Conservation (phyloP, 805 yeast genomes). For the Lachancea quebecensis region DNA sequence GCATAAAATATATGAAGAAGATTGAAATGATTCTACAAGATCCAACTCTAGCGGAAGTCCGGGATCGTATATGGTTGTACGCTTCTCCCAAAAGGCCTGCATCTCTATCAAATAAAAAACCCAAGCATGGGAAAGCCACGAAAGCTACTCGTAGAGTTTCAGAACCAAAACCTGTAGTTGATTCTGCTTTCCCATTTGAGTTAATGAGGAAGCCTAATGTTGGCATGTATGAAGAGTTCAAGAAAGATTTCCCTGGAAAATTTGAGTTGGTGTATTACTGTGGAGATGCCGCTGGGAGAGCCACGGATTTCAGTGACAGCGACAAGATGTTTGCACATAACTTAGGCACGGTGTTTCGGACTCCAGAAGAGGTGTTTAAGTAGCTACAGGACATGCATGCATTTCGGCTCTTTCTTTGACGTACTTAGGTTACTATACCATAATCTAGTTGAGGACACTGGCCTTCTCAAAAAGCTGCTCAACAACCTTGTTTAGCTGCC, state of each 20-base stretch:
- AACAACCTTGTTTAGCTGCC: conserved; percentile 80
- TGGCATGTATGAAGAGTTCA: conserved; percentile 69
- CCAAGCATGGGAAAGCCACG: neutral
- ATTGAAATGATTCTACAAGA: conserved; percentile 33
- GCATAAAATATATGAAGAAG: conserved; percentile 35
- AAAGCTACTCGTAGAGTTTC: neutral
- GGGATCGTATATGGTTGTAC: conserved; percentile 40
- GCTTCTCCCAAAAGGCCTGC: conserved; percentile 58
- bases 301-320: conserved; percentile 69
- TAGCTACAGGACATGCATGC: conserved; percentile 1
- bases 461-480: conserved; percentile 93
- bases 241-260: conserved; percentile 31
- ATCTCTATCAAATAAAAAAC: conserved; percentile 11
- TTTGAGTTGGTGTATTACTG: conserved; percentile 40
- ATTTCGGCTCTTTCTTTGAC: neutral
- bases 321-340: conserved; percentile 65
- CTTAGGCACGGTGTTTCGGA: conserved; percentile 45
- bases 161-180: neutral
- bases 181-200: conserved; percentile 11
- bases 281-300: conserved; percentile 97
- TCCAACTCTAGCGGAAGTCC: conserved; percentile 22
- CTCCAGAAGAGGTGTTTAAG: conserved; percentile 66
- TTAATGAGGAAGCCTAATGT: conserved; percentile 61
- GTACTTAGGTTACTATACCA: conserved; percentile 10
- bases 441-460: conserved; percentile 56